These are phyloP conservation scores for Detonula confervacea DNA, from an alignment of 352 stramenopile species.

Conservation along the genomic window DNA sequence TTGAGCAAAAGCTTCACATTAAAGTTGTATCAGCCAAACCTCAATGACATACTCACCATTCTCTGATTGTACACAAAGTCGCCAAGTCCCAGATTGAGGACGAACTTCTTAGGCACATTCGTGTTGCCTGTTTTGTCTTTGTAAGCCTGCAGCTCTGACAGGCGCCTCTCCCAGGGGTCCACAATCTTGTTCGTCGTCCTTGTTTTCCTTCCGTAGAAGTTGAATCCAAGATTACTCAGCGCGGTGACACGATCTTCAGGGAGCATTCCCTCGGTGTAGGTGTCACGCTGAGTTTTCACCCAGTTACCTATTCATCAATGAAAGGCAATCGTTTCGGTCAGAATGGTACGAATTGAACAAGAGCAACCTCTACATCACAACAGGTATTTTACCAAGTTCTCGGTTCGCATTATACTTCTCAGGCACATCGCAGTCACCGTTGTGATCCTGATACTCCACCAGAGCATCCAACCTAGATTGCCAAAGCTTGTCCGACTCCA, in stretches of 20 bases:
- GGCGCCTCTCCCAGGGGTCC: constrained; percentile 31
- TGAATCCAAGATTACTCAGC: constrained; percentile 35
- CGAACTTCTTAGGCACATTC: constrained; percentile 16
- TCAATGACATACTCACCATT: constrained; percentile 9
- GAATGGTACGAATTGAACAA: not conserved
- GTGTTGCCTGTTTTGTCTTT: constrained; percentile 16
- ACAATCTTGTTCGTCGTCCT: not conserved
- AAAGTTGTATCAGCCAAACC: not conserved
- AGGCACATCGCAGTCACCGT: constrained; percentile 33
- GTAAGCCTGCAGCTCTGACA: constrained; percentile 44
- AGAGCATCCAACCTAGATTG: constrained; percentile 1
- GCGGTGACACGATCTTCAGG: not conserved
- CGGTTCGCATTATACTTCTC: constrained; percentile 13
- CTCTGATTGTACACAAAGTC: constrained; percentile 19
- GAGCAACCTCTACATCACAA: no score
- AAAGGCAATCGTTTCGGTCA: no score
- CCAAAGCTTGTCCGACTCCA: constrained; percentile 16
- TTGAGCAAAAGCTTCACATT: not conserved
- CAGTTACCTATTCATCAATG: no score
- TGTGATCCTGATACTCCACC: constrained; percentile 10
- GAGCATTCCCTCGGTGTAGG: constrained; percentile 14
- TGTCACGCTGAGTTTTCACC: constrained; percentile 11
- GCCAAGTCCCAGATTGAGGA: constrained; percentile 27
- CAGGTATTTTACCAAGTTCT: not conserved
- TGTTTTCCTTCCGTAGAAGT: constrained; percentile 3